phyloP scores from a whole-genome alignment of 805 yeast species.

The Wickerhamiella hasegawae region DNA sequence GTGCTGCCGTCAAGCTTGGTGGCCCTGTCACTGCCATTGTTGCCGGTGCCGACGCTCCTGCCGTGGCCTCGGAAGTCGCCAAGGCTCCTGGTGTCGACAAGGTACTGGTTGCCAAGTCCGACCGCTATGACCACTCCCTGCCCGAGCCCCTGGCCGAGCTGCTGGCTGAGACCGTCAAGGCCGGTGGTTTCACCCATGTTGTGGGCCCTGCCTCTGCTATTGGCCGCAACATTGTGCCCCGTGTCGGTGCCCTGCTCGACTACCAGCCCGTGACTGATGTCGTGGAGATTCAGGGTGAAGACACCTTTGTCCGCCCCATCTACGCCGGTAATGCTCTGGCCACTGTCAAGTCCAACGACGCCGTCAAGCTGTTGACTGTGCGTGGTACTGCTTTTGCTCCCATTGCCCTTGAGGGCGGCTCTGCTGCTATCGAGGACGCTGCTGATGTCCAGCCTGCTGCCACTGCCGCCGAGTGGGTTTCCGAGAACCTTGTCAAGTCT shows the following conservation, averaged over 20 bases:
- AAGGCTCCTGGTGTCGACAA: constrained; percentile 38
- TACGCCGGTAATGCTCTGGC: constrained; percentile 91
- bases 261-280: constrained; percentile 81
- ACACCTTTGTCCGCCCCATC: constrained; percentile 79
- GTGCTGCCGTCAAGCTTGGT: constrained; percentile 57
- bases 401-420: constrained; percentile 25
- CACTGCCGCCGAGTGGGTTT: constrained; percentile 42
- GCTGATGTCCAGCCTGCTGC: constrained; percentile 14
- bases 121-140: constrained; percentile 42
- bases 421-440: constrained; percentile 28
- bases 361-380: constrained; percentile 52
- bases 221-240: constrained; percentile 75
- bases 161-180: constrained; percentile 30
- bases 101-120: constrained; percentile 41
- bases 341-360: constrained; percentile 59
- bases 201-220: constrained; percentile 71
- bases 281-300: constrained; percentile 43
- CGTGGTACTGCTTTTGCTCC: constrained; percentile 68
- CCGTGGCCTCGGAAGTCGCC: constrained; percentile 34
- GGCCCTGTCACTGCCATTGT: constrained; percentile 72
- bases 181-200: constrained; percentile 45
- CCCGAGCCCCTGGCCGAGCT: constrained; percentile 77
- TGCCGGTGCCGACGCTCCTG: constrained; percentile 44
- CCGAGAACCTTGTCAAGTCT: constrained; percentile 56
- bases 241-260: constrained; percentile 73